Evolutionary conservation across 352 stramenopile genomes (phyloP), one percentile per base, ranked within the genome.

Genomic region (Thraustotheca clavata): DNA sequence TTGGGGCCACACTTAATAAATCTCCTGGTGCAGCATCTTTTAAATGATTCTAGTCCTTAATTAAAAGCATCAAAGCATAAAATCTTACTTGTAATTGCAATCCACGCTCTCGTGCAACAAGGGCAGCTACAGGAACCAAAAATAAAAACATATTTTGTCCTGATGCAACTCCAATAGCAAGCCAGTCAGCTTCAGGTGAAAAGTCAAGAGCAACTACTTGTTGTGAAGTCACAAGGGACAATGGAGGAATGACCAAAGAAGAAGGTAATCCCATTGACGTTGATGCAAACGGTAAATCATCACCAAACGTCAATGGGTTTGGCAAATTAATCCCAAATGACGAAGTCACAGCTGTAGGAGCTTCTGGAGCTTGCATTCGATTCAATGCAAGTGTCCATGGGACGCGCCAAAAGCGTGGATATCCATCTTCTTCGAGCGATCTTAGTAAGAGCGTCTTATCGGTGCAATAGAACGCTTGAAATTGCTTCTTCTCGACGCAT

Each of bases 171-270:
- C 92, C 68, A 8, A 76, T 82, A 16, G 80, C 85, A 49, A 94
- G 75, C 85, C 85, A 94, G 71, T 92, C 83, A n/a, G 83, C 85
- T 59, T 94, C 85, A 27, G 85, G 85, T 12, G 57, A 50, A 46
- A 65, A 65, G 22, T 65, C 57, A 16, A 65, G 47, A 12, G 35
- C 36, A 33, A 65, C 57, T 31, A 65, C 40, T 2, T 54, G 57
- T n/a, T 65, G 55, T 18, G 43, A 18, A 8, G 43, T 35, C 43
- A 31, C 31, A 9, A 18, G 24, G 24, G 43, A 52, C 14, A 11
- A 31, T 24, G 43, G 43, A 3, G 43, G 43, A n/a, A n/a, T n/a
- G n/a, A n/a, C n/a, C 7, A 52, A 31, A 9, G 43, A 52, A 14
- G 43, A 52, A n/a, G n/a, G n/a, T n/a, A n/a, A n/a, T n/a, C n/a